These are phyloP conservation scores for Phialophora tarda DNA, from an alignment of 2,329 filamentous ascomycete species.

Conservation along the genomic window DNA sequence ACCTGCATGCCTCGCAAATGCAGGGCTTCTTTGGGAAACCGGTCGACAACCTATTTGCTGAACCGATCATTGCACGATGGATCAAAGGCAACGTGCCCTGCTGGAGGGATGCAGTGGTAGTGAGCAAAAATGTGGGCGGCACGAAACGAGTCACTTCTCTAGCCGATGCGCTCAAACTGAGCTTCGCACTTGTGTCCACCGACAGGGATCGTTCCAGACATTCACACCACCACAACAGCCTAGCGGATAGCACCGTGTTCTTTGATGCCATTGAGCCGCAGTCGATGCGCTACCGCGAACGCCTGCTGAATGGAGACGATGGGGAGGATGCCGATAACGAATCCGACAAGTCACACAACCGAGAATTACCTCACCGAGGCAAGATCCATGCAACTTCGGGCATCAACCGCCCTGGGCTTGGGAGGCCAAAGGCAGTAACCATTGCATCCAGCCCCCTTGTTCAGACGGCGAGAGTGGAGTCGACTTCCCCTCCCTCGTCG, in stretches of 20 bases:
- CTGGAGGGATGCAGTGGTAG: constrained; percentile 91
- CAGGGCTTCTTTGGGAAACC: constrained; percentile 98
- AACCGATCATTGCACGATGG: constrained; percentile 94
- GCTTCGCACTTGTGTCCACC: constrained; percentile 94
- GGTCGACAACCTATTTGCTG: constrained; percentile 95
- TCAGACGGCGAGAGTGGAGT: constrained; percentile 37
- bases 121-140: constrained; percentile 97
- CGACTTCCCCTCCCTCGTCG: constrained; percentile 40
- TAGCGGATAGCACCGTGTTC: constrained; percentile 80
- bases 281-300: constrained; percentile 32
- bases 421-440: constrained; percentile 37
- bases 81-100: constrained; percentile 80
- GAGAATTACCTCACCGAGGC: constrained; percentile 21
- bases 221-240: constrained; percentile 58
- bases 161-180: constrained; percentile 93
- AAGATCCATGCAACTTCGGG: constrained; percentile 17
- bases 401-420: constrained; percentile 22
- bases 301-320: constrained; percentile 33
- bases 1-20: constrained; percentile 97
- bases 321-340: constrained; percentile 42
- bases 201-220: constrained; percentile 62
- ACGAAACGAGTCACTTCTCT: constrained; percentile 96
- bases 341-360: constrained; percentile 40
- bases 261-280: constrained; percentile 65
- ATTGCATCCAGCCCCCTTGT: constrained; percentile 41